These are phyloP conservation scores for Gautieria morchelliformis DNA, from an alignment of 768 basidiomycete species.

Conservation along the genomic window DNA sequence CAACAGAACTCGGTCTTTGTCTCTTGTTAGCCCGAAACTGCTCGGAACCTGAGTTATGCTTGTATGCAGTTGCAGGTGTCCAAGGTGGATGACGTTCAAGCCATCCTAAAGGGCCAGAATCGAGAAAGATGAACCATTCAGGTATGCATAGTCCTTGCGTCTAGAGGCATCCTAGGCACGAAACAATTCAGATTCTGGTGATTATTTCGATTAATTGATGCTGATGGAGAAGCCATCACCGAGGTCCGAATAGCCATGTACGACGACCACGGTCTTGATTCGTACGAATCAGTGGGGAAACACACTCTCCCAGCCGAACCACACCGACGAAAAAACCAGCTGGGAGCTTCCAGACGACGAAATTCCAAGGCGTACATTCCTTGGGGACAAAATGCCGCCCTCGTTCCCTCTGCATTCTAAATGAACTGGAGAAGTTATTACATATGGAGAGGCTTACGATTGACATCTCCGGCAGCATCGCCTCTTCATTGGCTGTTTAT, in stretches of 20 bases:
- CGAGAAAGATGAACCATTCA: too few relatives aligned
- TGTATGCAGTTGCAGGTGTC: too few relatives aligned
- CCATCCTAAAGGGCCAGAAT: too few relatives aligned
- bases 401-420: conserved; percentile 15
- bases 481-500: conserved; percentile 38
- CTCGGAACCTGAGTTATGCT: too few relatives aligned
- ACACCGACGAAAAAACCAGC: neutral
- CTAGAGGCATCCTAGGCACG: too few relatives aligned
- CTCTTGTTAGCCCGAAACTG: too few relatives aligned
- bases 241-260: conserved; percentile 4
- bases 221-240: too few relatives aligned
- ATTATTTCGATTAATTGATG: too few relatives aligned
- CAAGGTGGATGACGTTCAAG: too few relatives aligned
- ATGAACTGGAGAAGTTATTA: conserved; percentile 36
- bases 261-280: conserved; percentile 1
- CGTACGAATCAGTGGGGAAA: conserved; percentile 4
- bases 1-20: neutral
- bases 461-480: conserved; percentile 33
- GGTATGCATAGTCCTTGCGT: too few relatives aligned
- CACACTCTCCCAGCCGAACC: neutral
- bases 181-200: too few relatives aligned
- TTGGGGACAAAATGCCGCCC: conserved; percentile 18
- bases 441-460: conserved; percentile 34
- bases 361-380: conserved; percentile 14
- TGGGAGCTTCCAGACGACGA: conserved; percentile 10